Evolutionary conservation across 192 early-diverging fungal species (phyloP).

Genomic region (Backusella luteola): DNA sequence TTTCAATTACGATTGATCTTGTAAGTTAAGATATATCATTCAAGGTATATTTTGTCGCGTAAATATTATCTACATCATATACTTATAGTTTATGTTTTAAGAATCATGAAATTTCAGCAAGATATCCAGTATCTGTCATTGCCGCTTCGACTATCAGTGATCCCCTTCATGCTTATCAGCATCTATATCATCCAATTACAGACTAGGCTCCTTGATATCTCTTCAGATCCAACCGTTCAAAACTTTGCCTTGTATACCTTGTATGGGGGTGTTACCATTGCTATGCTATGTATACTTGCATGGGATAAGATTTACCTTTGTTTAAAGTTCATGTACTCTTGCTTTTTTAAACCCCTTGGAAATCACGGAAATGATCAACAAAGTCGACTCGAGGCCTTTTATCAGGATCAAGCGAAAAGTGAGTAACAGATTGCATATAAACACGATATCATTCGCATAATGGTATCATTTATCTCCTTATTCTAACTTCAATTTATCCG

Average conservation of each 20-base stretch:
- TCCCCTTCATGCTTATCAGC: not conserved
- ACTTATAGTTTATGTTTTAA: constrained; percentile 9
- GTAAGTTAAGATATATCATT: not conserved
- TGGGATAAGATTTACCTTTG: constrained; percentile 43
- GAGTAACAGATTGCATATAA: constrained; percentile 19
- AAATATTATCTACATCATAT: not conserved
- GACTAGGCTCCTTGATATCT: not conserved
- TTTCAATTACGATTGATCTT: not conserved
- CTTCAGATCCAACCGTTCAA: not conserved
- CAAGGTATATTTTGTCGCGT: not conserved
- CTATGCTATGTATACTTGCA: constrained; percentile 27
- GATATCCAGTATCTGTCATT: constrained; percentile 6
- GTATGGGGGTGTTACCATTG: not conserved
- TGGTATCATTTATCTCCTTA: constrained; percentile 1
- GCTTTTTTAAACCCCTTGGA: constrained; percentile 73
- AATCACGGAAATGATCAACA: constrained; percentile 65
- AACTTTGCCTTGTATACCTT: not conserved
- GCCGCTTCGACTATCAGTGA: not conserved
- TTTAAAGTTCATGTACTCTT: constrained; percentile 64
- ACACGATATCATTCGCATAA: not conserved
- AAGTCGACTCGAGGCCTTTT: constrained; percentile 75
- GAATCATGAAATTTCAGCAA: constrained; percentile 1
- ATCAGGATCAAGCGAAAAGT: constrained; percentile 74
- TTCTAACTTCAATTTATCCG: constrained; percentile 14
- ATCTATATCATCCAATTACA: not conserved